Conservation (phyloP, 176 grass and related monocot species). For the Rhynchospora pubera region DNA sequence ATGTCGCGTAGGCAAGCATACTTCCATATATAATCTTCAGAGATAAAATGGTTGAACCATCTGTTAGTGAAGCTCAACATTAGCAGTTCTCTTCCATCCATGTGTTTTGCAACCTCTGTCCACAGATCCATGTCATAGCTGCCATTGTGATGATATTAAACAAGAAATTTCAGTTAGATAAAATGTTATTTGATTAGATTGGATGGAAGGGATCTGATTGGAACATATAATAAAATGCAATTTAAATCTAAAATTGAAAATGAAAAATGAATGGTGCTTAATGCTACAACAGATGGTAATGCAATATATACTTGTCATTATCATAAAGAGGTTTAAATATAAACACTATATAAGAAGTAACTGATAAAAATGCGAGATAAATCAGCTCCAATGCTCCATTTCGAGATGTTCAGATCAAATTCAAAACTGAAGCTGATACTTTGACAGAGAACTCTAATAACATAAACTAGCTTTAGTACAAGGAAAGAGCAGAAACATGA, state of each 20-base stretch:
- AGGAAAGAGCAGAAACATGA: neutral
- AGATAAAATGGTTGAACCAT: slow-evolving; percentile 64
- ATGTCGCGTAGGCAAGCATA: slow-evolving; percentile 78
- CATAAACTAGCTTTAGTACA: neutral
- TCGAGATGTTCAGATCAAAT: neutral
- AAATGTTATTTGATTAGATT: neutral
- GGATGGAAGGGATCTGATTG: neutral
- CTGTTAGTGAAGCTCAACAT: slow-evolving; percentile 39
- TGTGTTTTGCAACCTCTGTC: slow-evolving; percentile 88
- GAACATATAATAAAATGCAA: neutral
- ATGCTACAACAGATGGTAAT: neutral
- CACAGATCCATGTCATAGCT: slow-evolving; percentile 75
- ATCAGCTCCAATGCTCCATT: neutral
- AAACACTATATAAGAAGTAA: neutral
- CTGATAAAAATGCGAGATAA: neutral
- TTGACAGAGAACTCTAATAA: neutral
- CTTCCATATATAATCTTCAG: slow-evolving; percentile 75
- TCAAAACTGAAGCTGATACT: neutral
- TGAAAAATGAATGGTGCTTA: neutral
- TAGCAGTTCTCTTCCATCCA: slow-evolving; percentile 59
- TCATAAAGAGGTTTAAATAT: neutral
- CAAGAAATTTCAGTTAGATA: neutral
- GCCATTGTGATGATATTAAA: slow-evolving; percentile 24
- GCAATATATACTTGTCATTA: neutral
- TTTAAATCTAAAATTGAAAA: neutral